These are phyloP conservation scores for Trametes polyzona DNA, from an alignment of 1,284 basidiomycete genomes.

Conservation along the genomic window DNA sequence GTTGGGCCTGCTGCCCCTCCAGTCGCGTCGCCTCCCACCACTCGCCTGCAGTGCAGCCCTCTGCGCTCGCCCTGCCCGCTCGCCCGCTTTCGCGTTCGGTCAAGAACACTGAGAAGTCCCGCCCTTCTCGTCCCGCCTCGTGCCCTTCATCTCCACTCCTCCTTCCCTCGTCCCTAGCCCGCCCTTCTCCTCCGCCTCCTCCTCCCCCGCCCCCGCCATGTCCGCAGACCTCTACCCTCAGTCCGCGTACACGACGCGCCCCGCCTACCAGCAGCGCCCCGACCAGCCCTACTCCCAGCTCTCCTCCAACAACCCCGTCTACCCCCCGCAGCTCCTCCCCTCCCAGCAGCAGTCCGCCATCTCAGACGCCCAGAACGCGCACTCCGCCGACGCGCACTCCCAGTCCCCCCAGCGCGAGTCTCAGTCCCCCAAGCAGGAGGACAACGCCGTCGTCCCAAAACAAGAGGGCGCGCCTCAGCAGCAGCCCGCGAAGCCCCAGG, in stretches of 20 bases:
- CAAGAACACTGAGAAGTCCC: slow-evolving; percentile 36
- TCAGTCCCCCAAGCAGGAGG: slow-evolving; percentile 38
- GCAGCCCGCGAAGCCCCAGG: slow-evolving; percentile 75
- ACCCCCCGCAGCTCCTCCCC: slow-evolving; percentile 51
- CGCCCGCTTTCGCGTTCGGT: slow-evolving; percentile 41
- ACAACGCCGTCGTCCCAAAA: slow-evolving; percentile 48
- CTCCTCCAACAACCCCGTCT: slow-evolving; percentile 41
- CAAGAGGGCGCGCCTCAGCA: slow-evolving; percentile 47
- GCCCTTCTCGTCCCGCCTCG: slow-evolving; percentile 36
- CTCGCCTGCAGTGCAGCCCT: slow-evolving; percentile 18
- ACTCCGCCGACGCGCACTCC: slow-evolving; percentile 34
- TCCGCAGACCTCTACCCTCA: slow-evolving; percentile 73
- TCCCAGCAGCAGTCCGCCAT: slow-evolving; percentile 51
- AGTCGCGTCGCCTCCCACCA: slow-evolving; percentile 21
- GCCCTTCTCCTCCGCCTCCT: slow-evolving; percentile 33
- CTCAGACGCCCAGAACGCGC: slow-evolving; percentile 44
- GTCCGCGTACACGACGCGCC: slow-evolving; percentile 49
- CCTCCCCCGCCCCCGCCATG: slow-evolving; percentile 41
- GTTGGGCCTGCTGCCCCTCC: slow-evolving; percentile 22
- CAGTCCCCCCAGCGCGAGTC: slow-evolving; percentile 36
- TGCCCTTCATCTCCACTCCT: slow-evolving; percentile 34
- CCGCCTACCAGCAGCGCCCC: slow-evolving; percentile 33
- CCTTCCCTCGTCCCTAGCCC: too few relatives aligned
- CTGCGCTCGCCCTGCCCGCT: slow-evolving; percentile 9
- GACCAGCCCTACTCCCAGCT: slow-evolving; percentile 38